phyloP scores from a whole-genome alignment of 441 rosid genomes.

The Brassica balearica region DNA sequence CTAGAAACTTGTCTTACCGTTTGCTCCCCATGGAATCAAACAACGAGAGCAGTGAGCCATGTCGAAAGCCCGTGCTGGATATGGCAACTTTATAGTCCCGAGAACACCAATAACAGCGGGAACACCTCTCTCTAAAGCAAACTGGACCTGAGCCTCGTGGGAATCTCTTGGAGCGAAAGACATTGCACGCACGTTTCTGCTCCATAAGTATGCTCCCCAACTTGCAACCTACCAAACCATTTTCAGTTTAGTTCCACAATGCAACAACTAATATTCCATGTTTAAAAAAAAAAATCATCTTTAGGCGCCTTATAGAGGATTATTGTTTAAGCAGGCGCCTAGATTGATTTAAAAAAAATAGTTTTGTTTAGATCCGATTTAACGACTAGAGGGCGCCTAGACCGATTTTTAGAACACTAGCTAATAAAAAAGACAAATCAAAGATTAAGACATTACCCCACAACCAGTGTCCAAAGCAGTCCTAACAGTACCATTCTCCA shows the following conservation, averaged over 20 bases:
- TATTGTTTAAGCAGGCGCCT: too few relatives aligned
- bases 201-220: constrained; percentile 98
- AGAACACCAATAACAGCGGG: constrained; percentile 98
- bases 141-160: constrained; percentile 98
- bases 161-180: constrained; percentile 99
- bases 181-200: constrained; percentile 93
- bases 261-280: too few relatives aligned
- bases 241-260: too few relatives aligned
- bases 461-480: constrained; percentile 46
- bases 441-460: not conserved
- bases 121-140: constrained; percentile 98
- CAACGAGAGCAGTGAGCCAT: constrained; percentile 18
- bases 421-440: not conserved
- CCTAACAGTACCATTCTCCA: constrained; percentile 87
- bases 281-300: too few relatives aligned
- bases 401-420: too few relatives aligned
- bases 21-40: too few relatives aligned
- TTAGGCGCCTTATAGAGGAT: too few relatives aligned
- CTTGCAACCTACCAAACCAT: constrained; percentile 76
- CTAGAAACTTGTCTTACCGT: constrained; percentile 40
- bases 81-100: constrained; percentile 87
- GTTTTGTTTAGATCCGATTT: too few relatives aligned
- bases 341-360: too few relatives aligned
- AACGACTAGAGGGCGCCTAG: too few relatives aligned
- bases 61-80: constrained; percentile 92